These are phyloP conservation scores for Cymbidium sinense DNA, from an alignment of 106 monocot genomes.

Conservation along the genomic window DNA sequence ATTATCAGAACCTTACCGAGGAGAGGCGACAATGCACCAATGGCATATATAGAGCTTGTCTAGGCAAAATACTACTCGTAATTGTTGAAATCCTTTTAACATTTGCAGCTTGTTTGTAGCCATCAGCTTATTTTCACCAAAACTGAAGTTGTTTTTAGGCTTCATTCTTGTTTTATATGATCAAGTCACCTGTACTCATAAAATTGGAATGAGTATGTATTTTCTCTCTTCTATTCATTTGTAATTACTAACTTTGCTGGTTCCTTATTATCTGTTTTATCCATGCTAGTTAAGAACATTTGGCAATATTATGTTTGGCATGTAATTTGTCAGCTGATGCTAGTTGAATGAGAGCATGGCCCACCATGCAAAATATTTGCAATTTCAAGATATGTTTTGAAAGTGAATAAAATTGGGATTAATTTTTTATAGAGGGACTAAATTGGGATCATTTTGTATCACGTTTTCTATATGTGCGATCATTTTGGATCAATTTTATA, in stretches of 20 bases:
- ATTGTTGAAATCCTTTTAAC: not conserved
- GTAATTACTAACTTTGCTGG: not conserved
- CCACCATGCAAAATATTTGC: not conserved
- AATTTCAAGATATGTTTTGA: not conserved
- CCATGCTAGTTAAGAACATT: no score
- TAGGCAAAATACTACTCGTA: slow-evolving; percentile 33
- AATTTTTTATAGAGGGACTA: no score
- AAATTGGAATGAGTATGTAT: not conserved
- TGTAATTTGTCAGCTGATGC: not conserved
- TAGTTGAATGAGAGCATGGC: not conserved
- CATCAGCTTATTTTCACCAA: not conserved
- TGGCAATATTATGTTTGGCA: not conserved
- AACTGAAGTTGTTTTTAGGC: not conserved
- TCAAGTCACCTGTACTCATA: not conserved
- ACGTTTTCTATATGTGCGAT: no score
- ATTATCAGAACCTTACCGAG: slow-evolving; percentile 86
- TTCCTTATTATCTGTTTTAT: not conserved
- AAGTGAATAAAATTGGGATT: not conserved
- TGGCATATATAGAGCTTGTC: slow-evolving; percentile 98
- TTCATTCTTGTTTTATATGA: not conserved
- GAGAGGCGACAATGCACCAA: slow-evolving; percentile 96
- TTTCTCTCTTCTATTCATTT: not conserved
- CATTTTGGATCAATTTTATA: no score
- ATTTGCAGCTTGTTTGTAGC: not conserved
- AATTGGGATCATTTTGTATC: no score